These are phyloP conservation scores for Coemansia sp. DNA, from an alignment of 192 early-diverging fungal species.

Conservation along the genomic window DNA sequence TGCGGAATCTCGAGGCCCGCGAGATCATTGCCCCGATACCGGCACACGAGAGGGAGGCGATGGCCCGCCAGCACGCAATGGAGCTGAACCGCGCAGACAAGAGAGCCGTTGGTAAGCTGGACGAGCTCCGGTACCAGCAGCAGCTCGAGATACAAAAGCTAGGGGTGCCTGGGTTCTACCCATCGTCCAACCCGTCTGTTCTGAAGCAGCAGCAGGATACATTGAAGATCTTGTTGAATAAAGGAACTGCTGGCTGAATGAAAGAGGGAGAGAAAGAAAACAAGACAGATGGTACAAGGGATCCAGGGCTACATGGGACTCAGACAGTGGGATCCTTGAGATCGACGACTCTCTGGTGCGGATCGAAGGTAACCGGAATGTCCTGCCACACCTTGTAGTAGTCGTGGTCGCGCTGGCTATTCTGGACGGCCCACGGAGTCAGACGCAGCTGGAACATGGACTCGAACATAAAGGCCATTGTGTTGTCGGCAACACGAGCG, in stretches of 20 bases:
- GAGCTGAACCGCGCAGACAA: slow-evolving; percentile 37
- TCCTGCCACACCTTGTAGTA: slow-evolving; percentile 89
- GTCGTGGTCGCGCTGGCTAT: slow-evolving; percentile 73
- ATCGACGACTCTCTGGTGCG: slow-evolving; percentile 15
- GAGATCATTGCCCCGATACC: slow-evolving; percentile 26
- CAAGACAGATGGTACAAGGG: neutral
- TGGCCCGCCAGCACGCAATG: slow-evolving; percentile 22
- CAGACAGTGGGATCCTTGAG: neutral
- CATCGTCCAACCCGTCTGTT: slow-evolving; percentile 20
- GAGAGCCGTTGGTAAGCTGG: slow-evolving; percentile 37
- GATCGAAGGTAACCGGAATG: slow-evolving; percentile 54
- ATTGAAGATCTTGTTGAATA: slow-evolving; percentile 11
- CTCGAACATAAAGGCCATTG: slow-evolving; percentile 97
- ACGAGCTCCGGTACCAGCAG: slow-evolving; percentile 49
- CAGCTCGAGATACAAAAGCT: slow-evolving; percentile 30
- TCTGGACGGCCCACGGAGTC: slow-evolving; percentile 78
- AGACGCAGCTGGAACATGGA: slow-evolving; percentile 75
- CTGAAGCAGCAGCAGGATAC: slow-evolving; percentile 31
- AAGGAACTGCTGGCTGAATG: neutral
- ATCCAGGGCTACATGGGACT: neutral
- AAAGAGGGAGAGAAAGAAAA: neutral
- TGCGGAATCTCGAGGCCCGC: slow-evolving; percentile 29
- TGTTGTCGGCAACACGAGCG: slow-evolving; percentile 75
- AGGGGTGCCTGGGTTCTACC: slow-evolving; percentile 31
- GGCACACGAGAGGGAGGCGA: slow-evolving; percentile 24